Base-by-base conservation (phyloP, 2,329 filamentous ascomycete genomes). In the Nannizzia gypsea region DNA sequence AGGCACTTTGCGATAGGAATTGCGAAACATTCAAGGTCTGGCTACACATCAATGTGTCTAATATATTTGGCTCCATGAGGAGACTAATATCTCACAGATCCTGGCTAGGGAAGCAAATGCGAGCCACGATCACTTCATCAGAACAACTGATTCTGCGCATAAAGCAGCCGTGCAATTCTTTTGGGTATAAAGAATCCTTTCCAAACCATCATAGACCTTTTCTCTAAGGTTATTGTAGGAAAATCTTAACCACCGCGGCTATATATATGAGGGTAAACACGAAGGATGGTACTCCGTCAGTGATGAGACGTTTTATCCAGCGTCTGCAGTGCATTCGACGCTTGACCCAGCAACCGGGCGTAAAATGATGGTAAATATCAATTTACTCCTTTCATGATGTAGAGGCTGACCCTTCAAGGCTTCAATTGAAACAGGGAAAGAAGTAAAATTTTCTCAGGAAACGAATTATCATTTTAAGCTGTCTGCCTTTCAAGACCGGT, bases 221-320 rank as follows among this genome's bases (percentile, higher is more conserved):
- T 42, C 24, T 13, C 54, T 40, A 22, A 56, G 24, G 38, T 17
- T 22, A 8, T 31, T 9, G 11, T 64, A 81, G 79, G 80, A 83
- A 64, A 80, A 90, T 71, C 78, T 99, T 61, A 81, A 86, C 67
- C 84, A 90, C 59, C 79, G 81, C 54, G 87, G 87, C 6, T 85
- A 87, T 62, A 86, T 97, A 59, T 96, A 96, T 74, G 84, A 88
- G 68, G 83, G 84, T 9, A 89, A 87, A 66, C 93, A 97, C 67
- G 84, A 90, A 70, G 93, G 93, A 1, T 99, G 93, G 93, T 99
- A 99, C 72, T 93, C 88, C 60, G 87, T 99, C 59, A 90, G 89
- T 71, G 93, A 99, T 72, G 93, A 99, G 78, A 92, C 92, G 42
- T 99, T 95, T 74, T 97, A 96, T 70, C 90, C 92, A 0, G 81